A percentile compares a stretch with the other conserved stretches of the same genome.
These are phyloP conservation scores for Abelmoschus esculentus DNA, from an alignment of 345 rosid species.

Conservation along the genomic window DNA sequence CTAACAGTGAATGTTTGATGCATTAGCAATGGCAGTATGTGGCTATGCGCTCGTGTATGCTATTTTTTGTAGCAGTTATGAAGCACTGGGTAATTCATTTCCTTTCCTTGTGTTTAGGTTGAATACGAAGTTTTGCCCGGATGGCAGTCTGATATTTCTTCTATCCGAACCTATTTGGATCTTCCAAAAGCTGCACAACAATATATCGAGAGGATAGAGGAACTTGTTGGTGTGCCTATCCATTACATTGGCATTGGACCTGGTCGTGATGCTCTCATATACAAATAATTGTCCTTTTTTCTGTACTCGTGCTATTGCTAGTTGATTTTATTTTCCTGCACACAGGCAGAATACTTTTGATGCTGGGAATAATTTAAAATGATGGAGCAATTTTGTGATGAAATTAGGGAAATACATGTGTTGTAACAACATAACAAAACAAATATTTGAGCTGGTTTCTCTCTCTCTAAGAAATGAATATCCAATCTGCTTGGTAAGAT, in stretches of 20 bases:
- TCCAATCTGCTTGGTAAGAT: not conserved
- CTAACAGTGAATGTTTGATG: not conserved
- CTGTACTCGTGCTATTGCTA: not conserved
- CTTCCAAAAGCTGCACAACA: constrained; percentile 76
- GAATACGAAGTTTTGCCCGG: constrained; percentile 90
- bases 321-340: not conserved
- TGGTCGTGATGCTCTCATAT: constrained; percentile 86
- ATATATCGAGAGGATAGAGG: constrained; percentile 86
- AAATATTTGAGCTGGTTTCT: not conserved
- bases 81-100: not conserved
- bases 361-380: not conserved
- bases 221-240: constrained; percentile 62
- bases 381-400: not conserved
- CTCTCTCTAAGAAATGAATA: not conserved
- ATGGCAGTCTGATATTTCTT: constrained; percentile 80
- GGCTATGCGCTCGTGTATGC: too few species aligned
- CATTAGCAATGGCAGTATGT: not conserved
- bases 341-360: not conserved
- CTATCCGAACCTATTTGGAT: constrained; percentile 60
- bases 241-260: constrained; percentile 91
- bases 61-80: not conserved
- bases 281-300: constrained; percentile 34
- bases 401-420: constrained; percentile 5
- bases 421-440: not conserved
- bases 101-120: constrained; percentile 38